Base-by-base conservation (phyloP, 352 stramenopile species). In the Globisporangium irregulare region DNA sequence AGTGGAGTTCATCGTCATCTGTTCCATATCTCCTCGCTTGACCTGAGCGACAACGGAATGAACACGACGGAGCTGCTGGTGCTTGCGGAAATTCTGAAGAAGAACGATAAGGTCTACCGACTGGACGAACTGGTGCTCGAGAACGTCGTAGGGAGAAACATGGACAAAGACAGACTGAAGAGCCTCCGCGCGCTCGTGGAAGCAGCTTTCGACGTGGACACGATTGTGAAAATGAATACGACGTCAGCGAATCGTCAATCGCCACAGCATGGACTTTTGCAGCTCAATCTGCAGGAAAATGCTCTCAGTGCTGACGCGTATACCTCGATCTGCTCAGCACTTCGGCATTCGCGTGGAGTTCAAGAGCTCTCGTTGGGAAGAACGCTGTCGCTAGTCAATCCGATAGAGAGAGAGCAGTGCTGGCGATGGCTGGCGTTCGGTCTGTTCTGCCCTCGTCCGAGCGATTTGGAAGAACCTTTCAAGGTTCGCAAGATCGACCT, bases 391-490 rank as follows among this genome's bases (percentile, higher is more conserved):
- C 9, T 70, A 7, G 10, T 54, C 27, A 29, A 65, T 55, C 27
- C 57, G 20, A 41, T 14, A 15, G 12, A 24, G 24, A 27, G 65
- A 27, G 65, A 65, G 24, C n/a, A 60, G 59, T 70, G 65, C 65
- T 70, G 65, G 65, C 65, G 65, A 57, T 70, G 59, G 56, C 56
- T 70, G 22, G 65, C 65, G 18, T 55, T 70, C 27, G 43, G 57
- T 53, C 27, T 70, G 14, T 70, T 65, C 24, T 48, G 41, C 32
- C 12, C 43, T 24, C 46, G 43, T 59, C 29, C 51, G 12, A 27
- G 25, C 48, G 27, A 25, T 20, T 66, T 22, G 14, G 24, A 41
- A 66, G n/a, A n/a, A 7, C 29, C n/a, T 15, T 41, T 65, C 36
- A 54, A 62, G 14, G 8, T 43, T 1, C 25, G 32, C 9, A 62